Evolutionary conservation across 768 basidiomycete species (phyloP), one percentile per base, ranked within the genome.

Genomic region (Lanmaoa pseudosensibilis): DNA sequence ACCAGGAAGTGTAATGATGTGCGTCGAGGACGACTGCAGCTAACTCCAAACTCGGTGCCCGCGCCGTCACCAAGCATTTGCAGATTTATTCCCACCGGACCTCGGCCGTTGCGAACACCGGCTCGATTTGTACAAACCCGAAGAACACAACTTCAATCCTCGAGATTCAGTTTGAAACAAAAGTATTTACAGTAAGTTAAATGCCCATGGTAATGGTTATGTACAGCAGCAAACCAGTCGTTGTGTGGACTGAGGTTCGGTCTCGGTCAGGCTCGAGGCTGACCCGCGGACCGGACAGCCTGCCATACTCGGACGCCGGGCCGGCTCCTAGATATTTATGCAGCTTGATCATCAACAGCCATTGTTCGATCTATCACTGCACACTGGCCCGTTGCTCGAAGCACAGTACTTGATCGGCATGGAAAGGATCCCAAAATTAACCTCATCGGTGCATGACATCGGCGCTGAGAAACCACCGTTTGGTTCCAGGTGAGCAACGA

Each of bases 371-470:
- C 33, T 5, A 30, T 55, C 30, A 55, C 27, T 25, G 25, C 30
- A 10, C 40, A 37, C 2, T 5, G n/a, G 32, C n/a, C n/a, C n/a
- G 32, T 19, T 11, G n/a, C 25, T 19, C 27, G 33, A 46, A 25
- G 11, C 25, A 39, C 32, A 15, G 45, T 19, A 25, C 34, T 27
- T 32, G 50, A 50, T 37, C 19, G 19, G 2, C 46, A 65, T 68
- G 56, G 55, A 50, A 21, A 65, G 71, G 43, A 59, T 62, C 48
- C 64, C 60, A 15, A 72, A 79, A 64, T 55, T 58, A 11, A 79
- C 81, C 2, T 90, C 88, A 0, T 91, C 89, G 0, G 87, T 91
- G 3, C 83, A 84, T 65, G 81, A 87, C 60, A 70, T 85, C 57
- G 64, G 56, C 25, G 73, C 75, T 10, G 77, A 80, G 19, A 80